Conservation (phyloP, 163 green algal genomes). For the Chlorella variabilis region DNA sequence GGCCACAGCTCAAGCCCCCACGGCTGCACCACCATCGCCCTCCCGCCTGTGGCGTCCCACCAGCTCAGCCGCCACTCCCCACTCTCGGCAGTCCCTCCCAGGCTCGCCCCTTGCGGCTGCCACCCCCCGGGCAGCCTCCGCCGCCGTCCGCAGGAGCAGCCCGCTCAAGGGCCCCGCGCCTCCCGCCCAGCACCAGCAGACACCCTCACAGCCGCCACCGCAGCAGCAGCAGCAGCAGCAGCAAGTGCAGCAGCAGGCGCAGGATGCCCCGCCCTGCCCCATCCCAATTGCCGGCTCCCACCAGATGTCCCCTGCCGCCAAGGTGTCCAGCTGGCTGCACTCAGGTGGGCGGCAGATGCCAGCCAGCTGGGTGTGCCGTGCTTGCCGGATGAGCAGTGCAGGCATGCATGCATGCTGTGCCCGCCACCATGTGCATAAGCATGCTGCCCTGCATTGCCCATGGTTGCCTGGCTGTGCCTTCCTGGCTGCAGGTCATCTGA, state of each 20-base stretch:
- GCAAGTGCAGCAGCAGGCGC: background rate
- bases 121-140: background rate
- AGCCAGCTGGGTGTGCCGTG: background rate
- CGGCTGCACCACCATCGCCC: too few species aligned
- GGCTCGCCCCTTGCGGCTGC: too few species aligned
- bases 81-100: too few species aligned
- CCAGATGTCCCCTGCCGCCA: background rate
- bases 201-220: too few species aligned
- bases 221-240: background rate
- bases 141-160: background rate
- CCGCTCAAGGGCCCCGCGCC: background rate
- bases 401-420: background rate
- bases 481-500: background rate
- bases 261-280: too few species aligned
- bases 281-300: background rate
- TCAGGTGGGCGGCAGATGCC: background rate
- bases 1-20: too few species aligned
- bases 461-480: too few species aligned
- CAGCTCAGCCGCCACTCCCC: too few species aligned
- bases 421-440: background rate
- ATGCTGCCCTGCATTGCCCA: background rate
- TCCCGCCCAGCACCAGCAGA: background rate
- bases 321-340: constrained; percentile 9
- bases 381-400: too few species aligned
- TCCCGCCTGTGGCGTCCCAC: too few species aligned